A percentile compares a stretch with the other conserved stretches of the same genome.
Conservation (phyloP, 306 rosid genomes). For the Boehmeria nivea region DNA sequence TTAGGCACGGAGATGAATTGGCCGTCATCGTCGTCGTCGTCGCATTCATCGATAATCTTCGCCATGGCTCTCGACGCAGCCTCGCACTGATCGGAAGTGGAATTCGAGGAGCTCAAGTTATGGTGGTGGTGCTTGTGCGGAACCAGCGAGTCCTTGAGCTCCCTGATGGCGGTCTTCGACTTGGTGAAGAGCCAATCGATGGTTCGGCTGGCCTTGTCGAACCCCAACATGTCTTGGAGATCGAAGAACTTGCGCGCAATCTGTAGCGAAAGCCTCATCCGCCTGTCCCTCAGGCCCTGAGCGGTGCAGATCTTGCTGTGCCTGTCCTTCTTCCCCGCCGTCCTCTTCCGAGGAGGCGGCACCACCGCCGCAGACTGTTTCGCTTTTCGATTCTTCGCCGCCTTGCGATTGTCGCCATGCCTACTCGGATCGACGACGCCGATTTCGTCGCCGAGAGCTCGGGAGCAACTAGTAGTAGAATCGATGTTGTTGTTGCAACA, state of each 20-base stretch:
- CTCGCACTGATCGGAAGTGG: slow-evolving; percentile 9
- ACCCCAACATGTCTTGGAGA: slow-evolving; percentile 55
- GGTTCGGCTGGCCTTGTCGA: slow-evolving; percentile 55
- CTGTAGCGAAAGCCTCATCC: slow-evolving; percentile 55
- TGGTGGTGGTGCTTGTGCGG: too few species aligned
- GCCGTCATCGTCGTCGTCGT: background rate
- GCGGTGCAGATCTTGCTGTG: slow-evolving; percentile 62
- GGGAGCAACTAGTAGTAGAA: background rate
- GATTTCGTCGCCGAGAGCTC: slow-evolving; percentile 1
- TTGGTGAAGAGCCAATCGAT: slow-evolving; percentile 47
- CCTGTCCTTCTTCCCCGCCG: slow-evolving; percentile 40
- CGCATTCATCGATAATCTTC: background rate
- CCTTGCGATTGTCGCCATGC: too few species aligned
- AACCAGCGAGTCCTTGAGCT: slow-evolving; percentile 21
- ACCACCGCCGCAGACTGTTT: background rate
- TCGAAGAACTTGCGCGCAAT: slow-evolving; percentile 50
- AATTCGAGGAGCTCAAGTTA: background rate
- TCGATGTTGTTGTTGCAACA: too few species aligned
- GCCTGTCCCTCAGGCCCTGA: slow-evolving; percentile 45
- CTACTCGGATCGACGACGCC: slow-evolving; percentile 3
- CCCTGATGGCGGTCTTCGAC: slow-evolving; percentile 40
- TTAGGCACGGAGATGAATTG: background rate
- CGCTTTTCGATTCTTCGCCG: slow-evolving; percentile 1
- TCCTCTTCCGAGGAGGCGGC: slow-evolving; percentile 23
- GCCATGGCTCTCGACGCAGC: slow-evolving; percentile 4